Conservation (phyloP, 805 yeast genomes). For the Yamadazyma phyllophila region DNA sequence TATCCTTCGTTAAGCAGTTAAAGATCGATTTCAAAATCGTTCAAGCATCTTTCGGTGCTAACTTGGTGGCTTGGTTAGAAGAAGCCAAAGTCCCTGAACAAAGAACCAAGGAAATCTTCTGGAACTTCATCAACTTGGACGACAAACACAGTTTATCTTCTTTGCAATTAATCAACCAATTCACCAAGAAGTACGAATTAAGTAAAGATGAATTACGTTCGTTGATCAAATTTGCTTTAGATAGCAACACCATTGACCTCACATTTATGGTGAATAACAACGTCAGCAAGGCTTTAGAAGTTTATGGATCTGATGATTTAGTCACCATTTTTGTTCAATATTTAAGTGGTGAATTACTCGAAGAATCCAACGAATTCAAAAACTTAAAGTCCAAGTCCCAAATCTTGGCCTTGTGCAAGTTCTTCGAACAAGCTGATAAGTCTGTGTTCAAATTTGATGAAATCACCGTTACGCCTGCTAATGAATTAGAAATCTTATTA, state of each 20-base stretch:
- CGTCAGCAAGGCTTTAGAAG: slow-evolving; percentile 32
- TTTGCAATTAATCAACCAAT: slow-evolving; percentile 34
- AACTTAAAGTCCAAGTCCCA: slow-evolving; percentile 34
- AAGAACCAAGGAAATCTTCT: slow-evolving; percentile 30
- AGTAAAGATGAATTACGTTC: slow-evolving; percentile 20
- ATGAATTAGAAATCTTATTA: slow-evolving; percentile 39
- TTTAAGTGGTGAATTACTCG: slow-evolving; percentile 34
- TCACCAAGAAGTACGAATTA: slow-evolving; percentile 28
- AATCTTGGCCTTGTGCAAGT: slow-evolving; percentile 40
- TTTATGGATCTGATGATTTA: slow-evolving; percentile 25
- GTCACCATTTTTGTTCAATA: slow-evolving; percentile 30
- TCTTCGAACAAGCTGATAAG: slow-evolving; percentile 24
- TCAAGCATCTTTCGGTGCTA: slow-evolving; percentile 33
- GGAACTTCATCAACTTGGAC: slow-evolving; percentile 40
- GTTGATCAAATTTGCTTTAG: slow-evolving; percentile 36
- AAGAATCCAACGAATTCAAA: slow-evolving; percentile 20
- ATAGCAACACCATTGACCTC: slow-evolving; percentile 36
- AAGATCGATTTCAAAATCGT: slow-evolving; percentile 32
- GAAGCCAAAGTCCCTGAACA: slow-evolving; percentile 29
- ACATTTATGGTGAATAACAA: slow-evolving; percentile 42
- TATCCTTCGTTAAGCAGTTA: slow-evolving; percentile 28
- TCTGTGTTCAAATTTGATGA: slow-evolving; percentile 32
- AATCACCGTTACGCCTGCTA: slow-evolving; percentile 30
- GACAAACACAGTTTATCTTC: slow-evolving; percentile 25
- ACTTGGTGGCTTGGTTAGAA: slow-evolving; percentile 36